Base-by-base conservation (phyloP, 2,329 filamentous ascomycete genomes). In the Fusarium nematophilum region DNA sequence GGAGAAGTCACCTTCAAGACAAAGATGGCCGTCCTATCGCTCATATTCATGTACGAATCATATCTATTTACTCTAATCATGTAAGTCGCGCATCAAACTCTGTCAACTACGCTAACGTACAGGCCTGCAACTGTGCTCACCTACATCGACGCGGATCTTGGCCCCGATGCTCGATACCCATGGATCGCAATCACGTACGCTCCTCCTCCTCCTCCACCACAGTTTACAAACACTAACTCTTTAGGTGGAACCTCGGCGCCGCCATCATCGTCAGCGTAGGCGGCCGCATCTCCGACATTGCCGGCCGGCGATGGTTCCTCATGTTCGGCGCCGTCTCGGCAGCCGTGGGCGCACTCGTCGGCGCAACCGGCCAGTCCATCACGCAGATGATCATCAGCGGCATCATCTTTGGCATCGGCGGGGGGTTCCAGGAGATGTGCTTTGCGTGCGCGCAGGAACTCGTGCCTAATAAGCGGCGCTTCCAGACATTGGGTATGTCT, bases 401-500 rank as follows among this genome's bases (percentile, higher is more conserved):
- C 15, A 70, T 72, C 21, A 63, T 78, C 21, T 77, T 78, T 48
- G 75, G 76, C 9, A 66, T 71, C 10, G 75, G 75, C 2, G 72
- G 71, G 9, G 75, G 75, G 2, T 74, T 78, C 52, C 70, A 75
- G 26, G 75, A 78, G 53, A 76, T 76, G 75, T 68, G 71, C 5
- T 78, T 75, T 54, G 74, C 61, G 8, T 66, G 63, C 30, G 62
- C 65, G 6, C 61, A 74, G 57, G 76, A 76, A 57, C 70, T 76
- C 25, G 73, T 59, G 26, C 57, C 52, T 13, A 59, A 59, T 29
- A 70, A 68, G 46, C 71, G 69, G 36, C 70, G 74, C 11, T 71
- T 74, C 36, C 53, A 67, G 10, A 72, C 71, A 1, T 63, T 75
- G 3, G 51, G 59, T 62, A 34, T 18, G 38, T 27, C 10, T 1